These are phyloP conservation scores for Aspergillus proliferans DNA, from an alignment of 2,329 filamentous ascomycete genomes.

Conservation along the genomic window DNA sequence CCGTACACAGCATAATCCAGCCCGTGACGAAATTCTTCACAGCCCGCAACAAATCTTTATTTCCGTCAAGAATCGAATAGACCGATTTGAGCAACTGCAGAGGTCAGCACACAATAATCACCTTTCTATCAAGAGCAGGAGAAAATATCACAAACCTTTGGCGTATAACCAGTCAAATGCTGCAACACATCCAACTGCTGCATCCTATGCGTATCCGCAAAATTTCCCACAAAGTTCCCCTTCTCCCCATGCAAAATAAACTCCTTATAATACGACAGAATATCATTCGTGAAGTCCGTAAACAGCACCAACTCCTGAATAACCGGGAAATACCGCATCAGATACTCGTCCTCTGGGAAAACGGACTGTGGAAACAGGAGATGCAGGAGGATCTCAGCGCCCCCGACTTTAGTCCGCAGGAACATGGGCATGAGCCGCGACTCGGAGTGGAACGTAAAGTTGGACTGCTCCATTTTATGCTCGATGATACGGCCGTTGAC, in stretches of 20 bases:
- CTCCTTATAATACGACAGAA: conserved; percentile 12
- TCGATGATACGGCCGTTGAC: conserved; percentile 8
- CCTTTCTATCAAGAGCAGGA: too few species aligned
- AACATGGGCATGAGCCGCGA: conserved; percentile 10
- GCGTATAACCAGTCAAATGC: conserved; percentile 6
- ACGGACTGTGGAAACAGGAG: conserved; percentile 6
- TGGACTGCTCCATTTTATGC: conserved; percentile 4
- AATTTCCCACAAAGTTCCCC: conserved; percentile 9
- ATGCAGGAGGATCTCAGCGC: conserved; percentile 6
- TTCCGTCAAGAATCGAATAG: conserved; percentile 1
- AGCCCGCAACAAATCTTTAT: background rate
- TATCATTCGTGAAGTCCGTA: conserved; percentile 11
- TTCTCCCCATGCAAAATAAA: conserved; percentile 5
- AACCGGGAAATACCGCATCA: conserved; percentile 7
- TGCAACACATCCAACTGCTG: conserved; percentile 8
- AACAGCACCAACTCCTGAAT: conserved; percentile 7
- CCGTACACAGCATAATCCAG: conserved; percentile 8
- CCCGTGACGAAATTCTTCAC: conserved; percentile 5
- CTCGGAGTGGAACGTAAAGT: conserved; percentile 1
- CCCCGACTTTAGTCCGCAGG: conserved; percentile 9
- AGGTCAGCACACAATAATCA: background rate
- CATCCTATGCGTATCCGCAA: conserved; percentile 6
- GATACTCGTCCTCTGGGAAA: conserved; percentile 6
- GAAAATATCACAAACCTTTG: conserved; percentile 1
- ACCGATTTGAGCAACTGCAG: conserved; percentile 4